These are phyloP conservation scores for Haematococcus lacustris DNA, from an alignment of 139 green algal genomes.

Conservation along the genomic window DNA sequence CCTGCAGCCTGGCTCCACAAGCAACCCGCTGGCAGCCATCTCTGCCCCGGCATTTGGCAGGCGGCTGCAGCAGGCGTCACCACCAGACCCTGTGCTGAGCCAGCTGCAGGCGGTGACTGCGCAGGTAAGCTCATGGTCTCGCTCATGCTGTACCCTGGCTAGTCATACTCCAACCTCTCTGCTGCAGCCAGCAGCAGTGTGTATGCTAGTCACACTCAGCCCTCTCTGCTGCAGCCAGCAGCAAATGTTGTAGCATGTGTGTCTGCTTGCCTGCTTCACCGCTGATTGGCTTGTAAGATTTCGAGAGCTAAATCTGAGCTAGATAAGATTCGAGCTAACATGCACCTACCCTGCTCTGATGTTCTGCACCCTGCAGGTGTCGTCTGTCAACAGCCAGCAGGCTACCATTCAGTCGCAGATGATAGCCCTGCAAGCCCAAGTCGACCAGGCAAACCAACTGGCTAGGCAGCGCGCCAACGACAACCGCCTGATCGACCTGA, in stretches of 20 bases:
- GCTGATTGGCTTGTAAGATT: neutral
- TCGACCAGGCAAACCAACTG: conserved; percentile 52
- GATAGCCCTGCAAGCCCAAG: conserved; percentile 24
- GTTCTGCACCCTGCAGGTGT: too few species aligned
- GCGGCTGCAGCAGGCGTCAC: too few species aligned
- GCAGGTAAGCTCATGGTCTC: too few species aligned
- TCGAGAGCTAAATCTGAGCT: neutral
- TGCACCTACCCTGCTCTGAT: too few species aligned
- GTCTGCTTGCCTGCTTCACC: neutral
- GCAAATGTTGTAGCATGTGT: neutral
- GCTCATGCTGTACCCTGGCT: too few species aligned
- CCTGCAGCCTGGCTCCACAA: too few species aligned
- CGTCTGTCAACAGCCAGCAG: conserved; percentile 19
- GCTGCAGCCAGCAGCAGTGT: too few species aligned
- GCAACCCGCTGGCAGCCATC: too few species aligned
- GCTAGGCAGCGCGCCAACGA: conserved; percentile 40
- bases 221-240: neutral
- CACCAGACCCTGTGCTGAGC: too few species aligned
- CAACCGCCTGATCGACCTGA: conserved; percentile 52
- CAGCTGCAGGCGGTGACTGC: too few species aligned
- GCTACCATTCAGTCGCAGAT: conserved; percentile 30
- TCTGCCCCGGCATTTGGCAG: too few species aligned
- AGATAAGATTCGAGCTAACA: neutral
- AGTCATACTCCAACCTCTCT: too few species aligned
- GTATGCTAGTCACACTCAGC: neutral